Conservation (phyloP, 441 rosid genomes). For the Gossypium lobatum region DNA sequence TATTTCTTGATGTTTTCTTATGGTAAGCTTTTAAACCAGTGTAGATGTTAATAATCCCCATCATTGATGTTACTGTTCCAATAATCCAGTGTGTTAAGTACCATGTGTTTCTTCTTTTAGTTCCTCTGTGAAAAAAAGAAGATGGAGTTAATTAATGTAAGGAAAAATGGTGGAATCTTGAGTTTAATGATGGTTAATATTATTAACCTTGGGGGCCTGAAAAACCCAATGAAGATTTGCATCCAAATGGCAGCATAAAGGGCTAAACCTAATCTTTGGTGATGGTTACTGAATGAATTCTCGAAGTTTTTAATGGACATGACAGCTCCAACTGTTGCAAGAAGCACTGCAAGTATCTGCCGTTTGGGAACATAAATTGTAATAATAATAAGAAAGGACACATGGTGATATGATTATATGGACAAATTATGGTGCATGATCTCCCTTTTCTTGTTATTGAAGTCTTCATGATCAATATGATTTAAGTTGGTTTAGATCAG, state of each 20-base stretch:
- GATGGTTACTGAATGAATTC: slow-evolving; percentile 72
- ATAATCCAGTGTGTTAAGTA: slow-evolving; percentile 69
- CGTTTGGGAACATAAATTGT: too few relatives aligned
- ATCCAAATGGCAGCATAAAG: slow-evolving; percentile 73
- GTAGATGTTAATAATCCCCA: slow-evolving; percentile 69
- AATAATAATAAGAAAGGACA: not conserved
- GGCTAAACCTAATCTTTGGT: slow-evolving; percentile 73
- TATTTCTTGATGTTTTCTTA: slow-evolving; percentile 41
- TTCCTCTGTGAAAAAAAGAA: slow-evolving; percentile 42
- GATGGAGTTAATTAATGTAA: not conserved
- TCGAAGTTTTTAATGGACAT: slow-evolving; percentile 66
- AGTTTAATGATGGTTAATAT: not conserved
- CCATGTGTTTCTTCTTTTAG: slow-evolving; percentile 62
- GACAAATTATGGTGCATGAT: slow-evolving; percentile 7
- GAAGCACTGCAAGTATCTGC: slow-evolving; percentile 55
- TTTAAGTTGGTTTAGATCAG: slow-evolving; percentile 8
- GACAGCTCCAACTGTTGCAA: slow-evolving; percentile 75
- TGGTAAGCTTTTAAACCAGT: slow-evolving; percentile 71
- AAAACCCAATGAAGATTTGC: slow-evolving; percentile 62
- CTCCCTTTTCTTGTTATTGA: slow-evolving; percentile 28
- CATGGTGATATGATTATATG: not conserved
- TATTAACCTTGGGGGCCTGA: slow-evolving; percentile 57
- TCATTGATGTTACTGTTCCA: slow-evolving; percentile 54
- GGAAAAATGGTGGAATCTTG: not conserved
- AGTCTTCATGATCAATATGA: slow-evolving; percentile 34